Percentiles rank a stretch among this genome's conserved stretches.
Evolutionary conservation across 2,329 filamentous ascomycete genomes (phyloP).

Genomic region (Monilinia laxa): DNA sequence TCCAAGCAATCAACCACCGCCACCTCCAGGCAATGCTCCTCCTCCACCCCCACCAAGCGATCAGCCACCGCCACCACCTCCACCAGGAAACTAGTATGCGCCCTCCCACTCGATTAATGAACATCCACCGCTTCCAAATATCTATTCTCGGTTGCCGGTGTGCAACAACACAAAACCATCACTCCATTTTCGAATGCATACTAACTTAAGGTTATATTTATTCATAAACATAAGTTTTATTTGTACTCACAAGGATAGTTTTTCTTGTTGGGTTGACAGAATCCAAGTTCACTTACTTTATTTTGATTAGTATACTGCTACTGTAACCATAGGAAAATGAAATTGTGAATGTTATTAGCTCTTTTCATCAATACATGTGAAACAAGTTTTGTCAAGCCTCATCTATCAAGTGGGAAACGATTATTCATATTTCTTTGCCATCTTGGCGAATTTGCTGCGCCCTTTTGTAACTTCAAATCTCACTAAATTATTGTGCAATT

Average conservation of each 20-base stretch:
- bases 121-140: background rate
- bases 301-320: slow-evolving; percentile 8
- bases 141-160: background rate
- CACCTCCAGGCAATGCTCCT: slow-evolving; percentile 56
- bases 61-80: slow-evolving; percentile 32
- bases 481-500: no score
- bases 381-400: background rate
- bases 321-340: slow-evolving; percentile 22
- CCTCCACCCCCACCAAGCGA: slow-evolving; percentile 59
- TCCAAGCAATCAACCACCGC: slow-evolving; percentile 41
- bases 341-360: background rate
- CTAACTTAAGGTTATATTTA: slow-evolving; percentile 12
- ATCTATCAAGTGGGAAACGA: background rate
- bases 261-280: background rate
- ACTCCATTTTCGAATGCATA: background rate
- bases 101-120: background rate
- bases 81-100: slow-evolving; percentile 20
- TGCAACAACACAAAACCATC: slow-evolving; percentile 1
- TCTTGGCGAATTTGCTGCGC: background rate
- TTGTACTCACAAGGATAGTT: background rate
- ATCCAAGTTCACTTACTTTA: background rate
- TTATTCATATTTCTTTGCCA: no score
- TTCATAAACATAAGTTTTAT: background rate
- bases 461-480: no score
- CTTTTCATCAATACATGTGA: background rate